These are phyloP conservation scores for Cryptosporidium andersoni DNA, from an alignment of 169 alveolate species.

Conservation along the genomic window DNA sequence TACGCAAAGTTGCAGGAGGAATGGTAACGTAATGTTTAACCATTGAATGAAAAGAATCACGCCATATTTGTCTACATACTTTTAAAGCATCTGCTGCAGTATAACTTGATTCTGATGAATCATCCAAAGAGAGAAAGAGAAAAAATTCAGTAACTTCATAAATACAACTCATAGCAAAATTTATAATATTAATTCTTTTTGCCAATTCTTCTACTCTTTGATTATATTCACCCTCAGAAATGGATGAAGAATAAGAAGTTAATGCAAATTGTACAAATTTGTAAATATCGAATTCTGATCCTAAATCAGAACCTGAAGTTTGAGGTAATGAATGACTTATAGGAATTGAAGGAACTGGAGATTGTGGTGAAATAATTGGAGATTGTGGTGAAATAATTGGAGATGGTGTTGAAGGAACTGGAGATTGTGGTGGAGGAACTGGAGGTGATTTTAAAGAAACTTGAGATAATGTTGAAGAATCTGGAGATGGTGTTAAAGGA, in stretches of 20 bases:
- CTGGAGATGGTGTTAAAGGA: not conserved
- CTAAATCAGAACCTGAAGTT: too few species aligned
- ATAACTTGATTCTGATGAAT: conserved; percentile 7
- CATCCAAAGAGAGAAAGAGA: not conserved
- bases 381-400: not conserved
- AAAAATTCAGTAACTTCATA: conserved; percentile 32
- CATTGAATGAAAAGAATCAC: conserved; percentile 50
- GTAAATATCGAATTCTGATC: not conserved
- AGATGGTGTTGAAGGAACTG: not conserved
- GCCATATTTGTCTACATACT: conserved; percentile 62
- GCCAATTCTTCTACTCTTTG: not conserved
- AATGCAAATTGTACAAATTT: conserved; percentile 18
- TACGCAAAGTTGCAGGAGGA: conserved; percentile 56
- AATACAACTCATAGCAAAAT: conserved; percentile 69
- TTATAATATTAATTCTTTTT: conserved; percentile 11
- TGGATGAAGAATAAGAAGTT: not conserved
- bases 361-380: not conserved
- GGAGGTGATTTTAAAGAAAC: not conserved
- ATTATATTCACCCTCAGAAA: not conserved
- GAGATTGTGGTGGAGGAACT: not conserved
- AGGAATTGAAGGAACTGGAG: not conserved
- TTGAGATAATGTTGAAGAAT: too few species aligned
- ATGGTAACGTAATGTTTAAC: conserved; percentile 49
- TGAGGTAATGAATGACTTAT: too few species aligned
- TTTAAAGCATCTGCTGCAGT: conserved; percentile 45